Percentiles rank a stretch among this genome's conserved stretches.
phyloP scores from a whole-genome alignment of 164 flowering plant species.

The Magnolia kwangsiensis region DNA sequence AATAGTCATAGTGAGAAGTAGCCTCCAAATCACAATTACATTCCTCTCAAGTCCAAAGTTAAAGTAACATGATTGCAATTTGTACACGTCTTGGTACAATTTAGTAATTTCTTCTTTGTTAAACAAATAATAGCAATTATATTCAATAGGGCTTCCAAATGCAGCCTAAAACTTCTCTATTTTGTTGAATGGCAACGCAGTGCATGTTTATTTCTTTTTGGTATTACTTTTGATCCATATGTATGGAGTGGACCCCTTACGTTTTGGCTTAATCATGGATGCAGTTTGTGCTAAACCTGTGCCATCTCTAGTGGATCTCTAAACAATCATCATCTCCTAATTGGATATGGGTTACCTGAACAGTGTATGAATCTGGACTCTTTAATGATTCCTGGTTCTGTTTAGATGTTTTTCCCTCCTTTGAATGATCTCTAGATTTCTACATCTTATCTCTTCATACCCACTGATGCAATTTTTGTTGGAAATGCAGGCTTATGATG shows the following conservation, averaged over 20 bases:
- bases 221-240: neutral
- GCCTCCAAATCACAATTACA: neutral
- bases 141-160: neutral
- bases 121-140: neutral
- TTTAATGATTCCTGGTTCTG: neutral
- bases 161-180: neutral
- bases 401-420: neutral
- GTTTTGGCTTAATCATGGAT: conserved; percentile 7
- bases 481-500: conserved; percentile 31
- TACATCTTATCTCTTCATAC: neutral
- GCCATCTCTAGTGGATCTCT: conserved; percentile 13
- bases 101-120: too few relatives aligned
- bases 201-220: neutral
- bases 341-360: conserved; percentile 29
- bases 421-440: neutral
- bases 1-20: too few relatives aligned
- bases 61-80: neutral
- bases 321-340: conserved; percentile 12
- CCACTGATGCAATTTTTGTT: neutral
- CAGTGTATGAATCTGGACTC: conserved; percentile 22
- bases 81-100: neutral
- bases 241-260: neutral
- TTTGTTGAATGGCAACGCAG: neutral
- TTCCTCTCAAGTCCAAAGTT: neutral
- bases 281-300: conserved; percentile 24